Evolutionary conservation across 2,329 filamentous ascomycete genomes (phyloP), one percentile per base, ranked within the genome.

Genomic region (Pseudogymnoascus sp.): DNA sequence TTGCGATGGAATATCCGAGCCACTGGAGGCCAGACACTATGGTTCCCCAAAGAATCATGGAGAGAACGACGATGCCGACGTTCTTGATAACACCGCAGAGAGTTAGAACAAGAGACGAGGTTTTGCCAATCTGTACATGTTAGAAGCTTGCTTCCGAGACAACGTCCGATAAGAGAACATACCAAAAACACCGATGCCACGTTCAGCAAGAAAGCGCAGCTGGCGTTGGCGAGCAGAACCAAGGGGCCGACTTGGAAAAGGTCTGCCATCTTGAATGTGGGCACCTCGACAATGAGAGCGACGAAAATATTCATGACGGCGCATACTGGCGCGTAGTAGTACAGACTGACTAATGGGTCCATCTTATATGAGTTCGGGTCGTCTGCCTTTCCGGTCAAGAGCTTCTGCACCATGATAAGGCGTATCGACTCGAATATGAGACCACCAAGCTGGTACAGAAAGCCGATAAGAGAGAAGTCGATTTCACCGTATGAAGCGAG

Each of bases 301-400:
- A 90, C 84, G 37, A 87, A 67, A 61, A 87, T 78, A 76, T 95
- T 95, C 85, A 91, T 91, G 68, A 87, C 74, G 57, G 89, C 88
- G 74, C 90, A 95, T 57, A 91, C 86, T 4, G 90, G 90, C 0
- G 90, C 91, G 71, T 90, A 95, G 79, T 95, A 95, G 80, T 95
- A 95, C 20, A 95, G 81, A 32, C 89, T 90, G 64, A 94, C 90
- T 35, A 96, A 81, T 35, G 90, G 90, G 70, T 94, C 89, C 90
- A 95, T 94, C 78, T 90, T 90, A 20, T 58, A 58, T 32, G 47
- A 54, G 34, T 58, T 58, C 6, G 57, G 57, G 25, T 77, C 89
- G 14, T 58, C 57, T 6, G 57, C 14, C 54, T 62, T 63, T 25
- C 63, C 63, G 70, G 85, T 89, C 59, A 96, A 83, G 68, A 96